Conservation (phyloP, 495 filamentous ascomycete species). For the Chlorociboria aeruginascens region DNA sequence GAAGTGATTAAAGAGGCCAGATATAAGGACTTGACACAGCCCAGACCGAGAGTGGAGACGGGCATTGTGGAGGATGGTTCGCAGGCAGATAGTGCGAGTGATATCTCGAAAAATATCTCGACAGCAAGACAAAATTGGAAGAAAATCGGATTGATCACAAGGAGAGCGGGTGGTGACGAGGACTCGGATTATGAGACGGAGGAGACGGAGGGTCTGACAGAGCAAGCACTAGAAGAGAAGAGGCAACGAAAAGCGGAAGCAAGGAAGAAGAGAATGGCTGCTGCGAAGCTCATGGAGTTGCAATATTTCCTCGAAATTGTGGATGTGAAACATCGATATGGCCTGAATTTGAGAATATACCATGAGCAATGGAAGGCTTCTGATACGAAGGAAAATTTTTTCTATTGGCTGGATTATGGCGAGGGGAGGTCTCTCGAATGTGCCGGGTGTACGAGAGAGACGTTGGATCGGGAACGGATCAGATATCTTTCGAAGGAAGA, state of each 20-base stretch:
- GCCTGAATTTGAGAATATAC: constrained; percentile 71
- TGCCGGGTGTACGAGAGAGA: constrained; percentile 47
- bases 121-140: constrained; percentile 62
- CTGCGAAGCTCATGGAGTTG: constrained; percentile 70
- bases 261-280: constrained; percentile 34
- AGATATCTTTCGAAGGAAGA: constrained; percentile 66
- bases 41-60: constrained; percentile 24
- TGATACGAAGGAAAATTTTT: constrained; percentile 77
- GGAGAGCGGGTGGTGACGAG: constrained; percentile 53
- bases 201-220: constrained; percentile 23
- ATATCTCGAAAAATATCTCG: constrained; percentile 15
- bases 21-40: constrained; percentile 41
- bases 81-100: constrained; percentile 5
- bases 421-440: constrained; percentile 50
- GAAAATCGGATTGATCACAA: constrained; percentile 55
- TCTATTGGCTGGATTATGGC: constrained; percentile 89
- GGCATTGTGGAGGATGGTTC: constrained; percentile 6
- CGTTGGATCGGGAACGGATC: constrained; percentile 56
- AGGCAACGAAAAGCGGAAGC: constrained; percentile 31
- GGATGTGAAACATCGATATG: constrained; percentile 79
- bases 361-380: constrained; percentile 72
- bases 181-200: constrained; percentile 29
- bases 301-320: constrained; percentile 94
- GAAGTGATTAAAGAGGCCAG: constrained; percentile 55
- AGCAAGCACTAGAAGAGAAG: constrained; percentile 24